Evolutionary conservation across 139 green algal genomes (phyloP), one percentile per base, ranked within the genome.

Genomic region (Coelastrella sp.): DNA sequence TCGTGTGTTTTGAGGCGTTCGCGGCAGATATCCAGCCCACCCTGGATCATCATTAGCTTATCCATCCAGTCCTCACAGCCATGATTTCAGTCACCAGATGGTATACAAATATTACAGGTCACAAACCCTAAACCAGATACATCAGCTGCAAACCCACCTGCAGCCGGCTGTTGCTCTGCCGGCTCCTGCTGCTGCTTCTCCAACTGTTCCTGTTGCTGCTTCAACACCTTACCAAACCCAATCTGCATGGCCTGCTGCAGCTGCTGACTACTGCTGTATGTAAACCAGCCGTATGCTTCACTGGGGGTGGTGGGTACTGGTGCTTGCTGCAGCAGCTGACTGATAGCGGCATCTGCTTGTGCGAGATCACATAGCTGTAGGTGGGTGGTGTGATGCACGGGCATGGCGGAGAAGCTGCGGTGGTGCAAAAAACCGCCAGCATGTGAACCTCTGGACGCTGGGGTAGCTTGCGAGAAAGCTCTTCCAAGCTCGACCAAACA

Each of bases 161-260:
- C 79, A 66, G 77, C 56, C 19, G 7, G 32, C 58, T 84, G 79
- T 56, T 73, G 57, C 57, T 84, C 47, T 22, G 57, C 59, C 59
- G 56, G 20, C 80, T 60, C 10, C 59, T 61, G 79, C 0, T 68
- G 57, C 57, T 71, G 57, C 79, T 71, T 16, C 2, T 16, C 79
- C 80, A 86, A 59, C 80, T 86, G 7, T n/a, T 71, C 13, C 14
- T 17, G 54, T 59, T 73, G 80, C 80, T 75, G n/a, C 22, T 71
- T 23, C 4, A 74, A n/a, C 5, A 74, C 47, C 7, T 20, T 74
- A 10, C 59, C 32, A 65, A 86, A 86, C 13, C 57, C 59, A 22
- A 86, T 73, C 57, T 71, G 65, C n/a, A 86, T 17, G 7, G 80
- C 80, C n/a, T 86, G 80, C 16, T 75, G 60, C 80, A 86, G 80